phyloP scores from a whole-genome alignment of 495 filamentous ascomycete species.

The Viridothelium virens region DNA sequence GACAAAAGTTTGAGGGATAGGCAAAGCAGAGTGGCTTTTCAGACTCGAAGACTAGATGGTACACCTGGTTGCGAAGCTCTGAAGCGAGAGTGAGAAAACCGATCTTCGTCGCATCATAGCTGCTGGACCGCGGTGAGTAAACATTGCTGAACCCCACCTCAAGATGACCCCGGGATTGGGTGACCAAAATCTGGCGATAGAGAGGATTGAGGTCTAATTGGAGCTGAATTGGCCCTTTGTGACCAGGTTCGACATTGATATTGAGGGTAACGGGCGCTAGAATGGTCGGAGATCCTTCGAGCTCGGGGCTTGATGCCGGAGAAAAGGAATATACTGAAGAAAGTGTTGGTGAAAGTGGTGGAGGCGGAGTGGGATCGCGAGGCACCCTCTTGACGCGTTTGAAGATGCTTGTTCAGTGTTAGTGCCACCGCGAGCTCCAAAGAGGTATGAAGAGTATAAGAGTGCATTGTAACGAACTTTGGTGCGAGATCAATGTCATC shows the following conservation, averaged over 20 bases:
- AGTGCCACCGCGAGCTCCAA: background rate
- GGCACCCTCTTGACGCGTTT: background rate
- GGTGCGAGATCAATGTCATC: conserved; percentile 3
- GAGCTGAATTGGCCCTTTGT: conserved; percentile 29
- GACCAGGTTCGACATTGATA: conserved; percentile 31
- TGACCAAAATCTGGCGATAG: background rate
- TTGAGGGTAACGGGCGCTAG: conserved; percentile 21
- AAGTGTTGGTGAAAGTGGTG: conserved; percentile 16
- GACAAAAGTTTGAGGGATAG: conserved; percentile 25
- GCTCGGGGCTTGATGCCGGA: background rate
- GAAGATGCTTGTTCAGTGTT: background rate
- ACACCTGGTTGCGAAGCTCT: conserved; percentile 38
- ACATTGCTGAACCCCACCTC: background rate
- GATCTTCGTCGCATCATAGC: background rate
- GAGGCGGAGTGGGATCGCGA: conserved; percentile 7
- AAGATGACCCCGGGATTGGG: background rate
- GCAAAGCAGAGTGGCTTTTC: conserved; percentile 23
- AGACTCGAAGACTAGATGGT: conserved; percentile 28
- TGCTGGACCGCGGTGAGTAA: background rate
- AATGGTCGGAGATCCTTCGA: background rate
- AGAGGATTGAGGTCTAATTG: conserved; percentile 16
- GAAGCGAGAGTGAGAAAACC: conserved; percentile 33
- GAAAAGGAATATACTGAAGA: background rate
- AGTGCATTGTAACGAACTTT: background rate
- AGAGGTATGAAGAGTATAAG: background rate